Evolutionary conservation across 176 grass and related monocot species (phyloP).

Genomic region (Aegilops sharonensis): DNA sequence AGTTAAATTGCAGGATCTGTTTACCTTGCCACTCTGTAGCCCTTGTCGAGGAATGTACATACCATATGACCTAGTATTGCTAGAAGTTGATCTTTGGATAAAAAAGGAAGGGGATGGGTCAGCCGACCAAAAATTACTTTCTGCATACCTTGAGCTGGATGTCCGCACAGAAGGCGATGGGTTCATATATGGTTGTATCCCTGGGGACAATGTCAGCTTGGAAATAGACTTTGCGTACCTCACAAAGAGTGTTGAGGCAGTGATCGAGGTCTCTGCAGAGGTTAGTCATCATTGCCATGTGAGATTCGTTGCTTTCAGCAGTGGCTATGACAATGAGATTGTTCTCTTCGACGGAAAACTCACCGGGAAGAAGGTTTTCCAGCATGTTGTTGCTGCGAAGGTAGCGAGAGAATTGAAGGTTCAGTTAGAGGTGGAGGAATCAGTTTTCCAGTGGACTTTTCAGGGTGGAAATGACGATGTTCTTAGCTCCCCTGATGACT

Average conservation of each 20-base stretch:
- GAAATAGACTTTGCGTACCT: not conserved
- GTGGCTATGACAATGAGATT: not conserved
- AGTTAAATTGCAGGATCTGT: no score
- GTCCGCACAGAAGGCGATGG: no score
- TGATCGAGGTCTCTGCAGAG: not conserved
- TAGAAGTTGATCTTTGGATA: no score
- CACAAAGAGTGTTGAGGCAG: not conserved
- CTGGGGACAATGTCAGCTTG: not conserved
- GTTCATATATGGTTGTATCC: not conserved
- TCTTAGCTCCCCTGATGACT: not conserved
- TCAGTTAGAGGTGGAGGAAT: not conserved
- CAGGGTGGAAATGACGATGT: not conserved
- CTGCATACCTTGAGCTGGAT: no score
- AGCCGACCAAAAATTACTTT: no score
- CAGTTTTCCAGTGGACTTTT: not conserved
- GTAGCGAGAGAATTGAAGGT: not conserved
- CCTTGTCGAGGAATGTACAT: no score
- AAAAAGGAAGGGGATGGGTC: no score
- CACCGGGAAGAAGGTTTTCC: no score
- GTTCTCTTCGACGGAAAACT: not conserved
- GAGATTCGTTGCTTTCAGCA: not conserved
- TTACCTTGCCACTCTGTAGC: no score
- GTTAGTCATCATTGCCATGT: not conserved
- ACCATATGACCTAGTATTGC: no score
- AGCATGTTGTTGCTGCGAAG: no score